These are phyloP conservation scores for Fragaria vesca DNA, from an alignment of 306 rosid genomes.

Conservation along the genomic window DNA sequence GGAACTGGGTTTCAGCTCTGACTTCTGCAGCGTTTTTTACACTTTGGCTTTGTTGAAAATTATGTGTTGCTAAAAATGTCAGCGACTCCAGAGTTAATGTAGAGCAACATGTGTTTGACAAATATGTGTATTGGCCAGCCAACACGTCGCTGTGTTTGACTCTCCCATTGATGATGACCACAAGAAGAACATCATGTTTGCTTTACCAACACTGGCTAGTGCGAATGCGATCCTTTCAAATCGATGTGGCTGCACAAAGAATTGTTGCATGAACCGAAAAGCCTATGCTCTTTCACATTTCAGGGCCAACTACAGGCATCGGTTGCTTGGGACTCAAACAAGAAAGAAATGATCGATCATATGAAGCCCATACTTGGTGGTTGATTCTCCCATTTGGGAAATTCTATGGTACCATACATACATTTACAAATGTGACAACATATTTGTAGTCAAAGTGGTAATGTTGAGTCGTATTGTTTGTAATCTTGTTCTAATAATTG, in stretches of 20 bases:
- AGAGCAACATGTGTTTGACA: background rate
- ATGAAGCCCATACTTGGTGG: background rate
- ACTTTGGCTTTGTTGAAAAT: background rate
- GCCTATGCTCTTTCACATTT: no score
- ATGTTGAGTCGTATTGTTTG: no score
- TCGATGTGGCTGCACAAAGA: background rate
- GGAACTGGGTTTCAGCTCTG: background rate
- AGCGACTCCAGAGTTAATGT: background rate
- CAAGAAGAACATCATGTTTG: background rate
- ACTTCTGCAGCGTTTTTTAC: background rate
- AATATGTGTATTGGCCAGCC: background rate
- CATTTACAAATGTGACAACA: no score
- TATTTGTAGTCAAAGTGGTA: no score
- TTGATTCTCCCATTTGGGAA: no score
- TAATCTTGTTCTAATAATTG: no score
- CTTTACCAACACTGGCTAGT: background rate
- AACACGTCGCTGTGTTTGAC: constrained; percentile 3
- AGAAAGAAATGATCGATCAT: background rate
- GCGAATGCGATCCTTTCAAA: background rate
- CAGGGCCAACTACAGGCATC: no score
- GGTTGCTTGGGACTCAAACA: no score
- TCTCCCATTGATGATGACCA: background rate
- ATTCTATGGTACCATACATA: no score
- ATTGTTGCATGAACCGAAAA: background rate
- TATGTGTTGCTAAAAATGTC: background rate